These are phyloP conservation scores for Sesbania bispinosa DNA, from an alignment of 306 rosid species.

Conservation along the genomic window DNA sequence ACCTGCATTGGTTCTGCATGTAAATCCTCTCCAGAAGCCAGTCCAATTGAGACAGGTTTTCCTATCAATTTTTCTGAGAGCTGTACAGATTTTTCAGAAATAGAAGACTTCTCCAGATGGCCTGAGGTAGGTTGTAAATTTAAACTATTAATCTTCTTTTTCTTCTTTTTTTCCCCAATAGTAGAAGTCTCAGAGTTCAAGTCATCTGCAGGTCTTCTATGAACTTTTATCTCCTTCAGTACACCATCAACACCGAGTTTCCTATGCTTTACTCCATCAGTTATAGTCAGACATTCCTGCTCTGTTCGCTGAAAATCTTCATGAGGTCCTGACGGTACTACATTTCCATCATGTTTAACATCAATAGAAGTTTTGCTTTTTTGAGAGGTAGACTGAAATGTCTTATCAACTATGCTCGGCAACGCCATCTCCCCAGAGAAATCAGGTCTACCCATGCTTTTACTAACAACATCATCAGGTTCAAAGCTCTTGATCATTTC, in stretches of 20 bases:
- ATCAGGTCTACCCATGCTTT: conserved; percentile 28
- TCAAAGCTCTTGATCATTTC: conserved; percentile 29
- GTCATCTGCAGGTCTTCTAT: conserved; percentile 52
- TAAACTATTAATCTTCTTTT: conserved; percentile 47
- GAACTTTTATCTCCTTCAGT: conserved; percentile 50
- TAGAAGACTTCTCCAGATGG: conserved; percentile 43
- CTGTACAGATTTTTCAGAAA: conserved; percentile 37
- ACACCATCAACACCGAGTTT: conserved; percentile 35
- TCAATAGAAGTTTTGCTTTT: conserved; percentile 28
- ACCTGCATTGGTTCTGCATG: conserved; percentile 33
- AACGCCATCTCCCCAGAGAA: conserved; percentile 31
- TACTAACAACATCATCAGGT: conserved; percentile 1
- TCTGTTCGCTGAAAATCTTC: conserved; percentile 31
- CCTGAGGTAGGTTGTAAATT: conserved; percentile 38
- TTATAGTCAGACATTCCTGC: conserved; percentile 16
- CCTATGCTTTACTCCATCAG: conserved; percentile 37
- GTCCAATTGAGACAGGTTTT: conserved; percentile 36
- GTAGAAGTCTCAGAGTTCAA: conserved; percentile 34
- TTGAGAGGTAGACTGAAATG: conserved; percentile 28
- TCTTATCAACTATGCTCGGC: conserved; percentile 25
- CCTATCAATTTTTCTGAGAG: conserved; percentile 32
- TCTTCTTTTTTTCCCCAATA: conserved; percentile 52
- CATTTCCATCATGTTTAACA: conserved; percentile 22
- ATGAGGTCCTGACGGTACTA: conserved; percentile 18
- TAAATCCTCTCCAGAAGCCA: conserved; percentile 40